Evolutionary conservation across 192 early-diverging fungal genomes (phyloP), one percentile per base, ranked within the genome.

Genomic region (Podila epigama): DNA sequence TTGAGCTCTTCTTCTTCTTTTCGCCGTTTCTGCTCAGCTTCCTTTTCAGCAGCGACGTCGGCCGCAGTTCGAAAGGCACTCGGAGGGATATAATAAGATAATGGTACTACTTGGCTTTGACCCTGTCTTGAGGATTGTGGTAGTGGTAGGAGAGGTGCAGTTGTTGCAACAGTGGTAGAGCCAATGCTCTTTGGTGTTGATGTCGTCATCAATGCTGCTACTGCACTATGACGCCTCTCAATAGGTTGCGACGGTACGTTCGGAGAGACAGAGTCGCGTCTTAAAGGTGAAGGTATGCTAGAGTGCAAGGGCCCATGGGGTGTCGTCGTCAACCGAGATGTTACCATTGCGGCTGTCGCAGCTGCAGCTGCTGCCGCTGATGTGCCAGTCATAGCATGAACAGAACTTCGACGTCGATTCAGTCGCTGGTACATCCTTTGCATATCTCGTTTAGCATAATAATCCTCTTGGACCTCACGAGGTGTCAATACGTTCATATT

Each of bases 51-150:
- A 8, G 63, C 58, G 13, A 66, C 70, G 13, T 36, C 50, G 13
- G 70, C 70, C 40, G 66, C 70, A 4, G 70, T 73, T 20, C 70
- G 57, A 35, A 73, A 73, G 18, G 70, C 70, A n/a, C 70, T 73
- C 8, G 70, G 70, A 6, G 70, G 70, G 20, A 73, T 66, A 15
- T 66, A 73, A 29, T 73, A 73, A 37, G 63, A 66, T 1, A 58
- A 51, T n/a, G 70, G 70, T 10, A 73, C n/a, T n/a, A n/a, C n/a
- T n/a, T n/a, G n/a, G n/a, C n/a, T n/a, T n/a, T n/a, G n/a, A n/a
- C n/a, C n/a, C n/a, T n/a, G n/a, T n/a, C n/a, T n/a, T n/a, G n/a
- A n/a, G n/a, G n/a, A n/a, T n/a, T n/a, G n/a, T n/a, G n/a, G n/a
- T n/a, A n/a, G n/a, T n/a, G n/a, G n/a, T n/a, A n/a, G n/a, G n/a